phyloP scores from a whole-genome alignment of 331 rosid species.

The Erythrophleum ivorense region DNA sequence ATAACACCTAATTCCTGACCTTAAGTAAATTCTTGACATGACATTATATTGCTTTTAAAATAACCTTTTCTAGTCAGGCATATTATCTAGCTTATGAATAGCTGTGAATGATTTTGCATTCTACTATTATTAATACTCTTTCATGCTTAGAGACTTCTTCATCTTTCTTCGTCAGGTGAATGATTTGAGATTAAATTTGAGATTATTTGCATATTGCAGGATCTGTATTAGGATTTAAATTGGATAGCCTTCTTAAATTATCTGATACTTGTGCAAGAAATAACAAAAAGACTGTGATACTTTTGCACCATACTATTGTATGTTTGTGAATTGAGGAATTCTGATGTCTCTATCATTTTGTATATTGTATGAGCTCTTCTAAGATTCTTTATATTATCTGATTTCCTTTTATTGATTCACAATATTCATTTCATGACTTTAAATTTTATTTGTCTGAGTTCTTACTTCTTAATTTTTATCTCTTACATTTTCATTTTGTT shows the following conservation, averaged over 20 bases:
- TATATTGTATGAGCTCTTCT: slow-evolving; percentile 2
- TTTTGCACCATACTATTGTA: slow-evolving; percentile 4
- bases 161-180: slow-evolving; percentile 60
- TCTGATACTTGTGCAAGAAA: no score
- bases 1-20: no score
- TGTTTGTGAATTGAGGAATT: slow-evolving; percentile 24
- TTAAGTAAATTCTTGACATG: no score
- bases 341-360: background rate
- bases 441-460: no score
- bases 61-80: slow-evolving; percentile 85
- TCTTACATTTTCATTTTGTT: slow-evolving; percentile 9
- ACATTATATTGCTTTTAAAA: slow-evolving; percentile 92
- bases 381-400: background rate
- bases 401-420: slow-evolving; percentile 8
- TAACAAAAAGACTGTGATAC: no score
- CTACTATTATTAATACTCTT: slow-evolving; percentile 24
- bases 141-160: slow-evolving; percentile 38
- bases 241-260: slow-evolving; percentile 98
- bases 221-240: slow-evolving; percentile 90
- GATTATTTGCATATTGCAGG: slow-evolving; percentile 62
- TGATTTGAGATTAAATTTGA: slow-evolving; percentile 71
- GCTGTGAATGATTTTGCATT: slow-evolving; percentile 20
- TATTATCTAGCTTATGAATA: slow-evolving; percentile 42
- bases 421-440: slow-evolving; percentile 16
- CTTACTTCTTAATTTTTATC: background rate